phyloP scores from a whole-genome alignment of 495 filamentous ascomycete species.

The Neurospora sp. region DNA sequence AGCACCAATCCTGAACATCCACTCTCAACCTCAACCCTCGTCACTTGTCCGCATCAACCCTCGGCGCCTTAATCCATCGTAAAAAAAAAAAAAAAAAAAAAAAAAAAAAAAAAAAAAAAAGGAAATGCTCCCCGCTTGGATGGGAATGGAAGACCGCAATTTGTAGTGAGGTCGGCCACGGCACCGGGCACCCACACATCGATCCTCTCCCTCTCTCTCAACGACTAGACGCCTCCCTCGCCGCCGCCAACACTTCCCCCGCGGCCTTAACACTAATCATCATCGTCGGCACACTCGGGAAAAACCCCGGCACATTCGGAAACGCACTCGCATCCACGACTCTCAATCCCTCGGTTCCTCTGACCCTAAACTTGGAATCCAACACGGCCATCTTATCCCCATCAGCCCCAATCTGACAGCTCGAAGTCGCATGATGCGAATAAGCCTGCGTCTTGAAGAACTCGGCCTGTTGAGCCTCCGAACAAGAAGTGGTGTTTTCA shows the following conservation, averaged over 20 bases:
- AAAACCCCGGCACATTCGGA: constrained; percentile 47
- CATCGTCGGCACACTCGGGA: constrained; percentile 49
- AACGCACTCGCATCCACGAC: constrained; percentile 48
- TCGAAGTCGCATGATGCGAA: constrained; percentile 41
- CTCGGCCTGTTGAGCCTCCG: constrained; percentile 28
- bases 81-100: no score
- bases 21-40: background rate
- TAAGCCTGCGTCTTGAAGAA: constrained; percentile 39
- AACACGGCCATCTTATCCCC: constrained; percentile 39
- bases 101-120: no score
- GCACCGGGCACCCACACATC: no score
- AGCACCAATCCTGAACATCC: background rate
- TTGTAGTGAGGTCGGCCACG: no score
- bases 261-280: constrained; percentile 56
- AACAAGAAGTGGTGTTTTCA: constrained; percentile 10
- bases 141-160: no score
- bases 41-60: background rate
- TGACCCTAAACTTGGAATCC: constrained; percentile 41
- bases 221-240: no score
- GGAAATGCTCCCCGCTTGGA: no score
- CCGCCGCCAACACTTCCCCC: constrained; percentile 41
- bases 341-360: constrained; percentile 35
- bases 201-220: no score
- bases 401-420: constrained; percentile 39
- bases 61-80: background rate